Base-by-base conservation (phyloP, 352 stramenopile species). In the Globisporangium apiculatum region DNA sequence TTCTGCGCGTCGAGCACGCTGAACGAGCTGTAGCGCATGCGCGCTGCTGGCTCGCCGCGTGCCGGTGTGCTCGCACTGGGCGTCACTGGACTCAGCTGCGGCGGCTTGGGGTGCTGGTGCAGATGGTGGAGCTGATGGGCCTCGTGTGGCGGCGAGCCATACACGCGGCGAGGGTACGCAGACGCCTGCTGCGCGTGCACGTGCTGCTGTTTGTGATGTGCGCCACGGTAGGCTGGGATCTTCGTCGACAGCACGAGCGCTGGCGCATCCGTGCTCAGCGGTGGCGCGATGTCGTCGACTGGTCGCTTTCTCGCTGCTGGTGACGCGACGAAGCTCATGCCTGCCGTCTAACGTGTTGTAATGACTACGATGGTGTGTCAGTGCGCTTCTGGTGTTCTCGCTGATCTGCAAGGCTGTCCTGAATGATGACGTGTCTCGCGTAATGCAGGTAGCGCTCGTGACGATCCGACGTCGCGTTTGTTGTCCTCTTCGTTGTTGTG, bases 1-100 rank as follows among this genome's bases (percentile, higher is more conserved):
- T 58, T 53, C 35, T 64, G 58, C 15, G 51, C 58, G 48, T 64
- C 58, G 24, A 59, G 48, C 14, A 55, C 40, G n/a, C 47, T 53
- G 38, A 55, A 47, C 17, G 38, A 31, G 31, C 38, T 37, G 18
- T 53, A 14, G 10, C 51, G 45, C 12, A 47, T 15, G 10, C 52
- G 24, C 12, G 51, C 51, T 10, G 51, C 37, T 1, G 45, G 37
- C n/a, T 31, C 31, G 14, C 14, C 45, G 14, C 58, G 51, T 5
- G 51, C 58, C 6, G 51, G 46, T 5, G 59, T 65, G 8, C 40
- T 60, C 10, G 15, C 37, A 38, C 37, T 55, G 1, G 40, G 40
- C 5, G 24, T 4, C 37, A 54, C 37, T 12, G 46, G 46, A 5
- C 51, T 59, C 12, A 51, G 24, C 37, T 64, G 51, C 17, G 47